Conservation (phyloP, 768 basidiomycete species). For the Tricholomella constricta region DNA sequence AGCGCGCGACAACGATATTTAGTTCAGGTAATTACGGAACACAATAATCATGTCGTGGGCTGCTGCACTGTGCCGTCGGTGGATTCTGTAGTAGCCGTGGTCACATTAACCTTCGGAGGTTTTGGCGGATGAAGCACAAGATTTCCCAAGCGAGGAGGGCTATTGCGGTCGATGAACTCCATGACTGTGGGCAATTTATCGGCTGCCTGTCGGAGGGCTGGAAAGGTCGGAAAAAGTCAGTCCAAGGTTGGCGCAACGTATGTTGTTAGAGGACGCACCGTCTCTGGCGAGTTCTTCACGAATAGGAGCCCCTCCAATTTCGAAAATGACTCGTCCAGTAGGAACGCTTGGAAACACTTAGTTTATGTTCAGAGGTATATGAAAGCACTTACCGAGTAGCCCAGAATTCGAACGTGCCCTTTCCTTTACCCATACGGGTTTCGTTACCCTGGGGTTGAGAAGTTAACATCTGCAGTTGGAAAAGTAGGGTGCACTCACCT, state of each 20-base stretch:
- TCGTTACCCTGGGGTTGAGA: constrained; percentile 78
- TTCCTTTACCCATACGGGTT: constrained; percentile 99
- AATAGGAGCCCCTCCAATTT: constrained; percentile 88
- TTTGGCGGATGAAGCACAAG: constrained; percentile 53
- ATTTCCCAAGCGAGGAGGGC: constrained; percentile 76
- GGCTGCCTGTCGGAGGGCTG: constrained; percentile 87
- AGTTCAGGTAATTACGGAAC: background rate
- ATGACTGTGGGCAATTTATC: constrained; percentile 84
- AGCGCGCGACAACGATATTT: background rate
- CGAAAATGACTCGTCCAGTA: constrained; percentile 88
- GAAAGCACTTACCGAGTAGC: constrained; percentile 70
- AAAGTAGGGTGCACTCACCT: constrained; percentile 49
- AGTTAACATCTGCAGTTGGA: background rate
- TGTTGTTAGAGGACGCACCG: constrained; percentile 46
- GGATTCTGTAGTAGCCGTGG: constrained; percentile 10
- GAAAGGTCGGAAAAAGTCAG: constrained; percentile 1
- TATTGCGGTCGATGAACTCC: constrained; percentile 76
- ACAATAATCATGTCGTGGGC: background rate
- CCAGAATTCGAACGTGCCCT: constrained; percentile 98
- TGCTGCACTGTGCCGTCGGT: constrained; percentile 3
- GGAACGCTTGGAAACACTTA: constrained; percentile 58
- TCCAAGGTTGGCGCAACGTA: background rate
- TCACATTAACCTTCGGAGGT: constrained; percentile 23
- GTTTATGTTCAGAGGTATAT: background rate
- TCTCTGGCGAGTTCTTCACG: constrained; percentile 92